Conservation (phyloP, 2,329 filamentous ascomycete species). For the Arthroderma sp. region DNA sequence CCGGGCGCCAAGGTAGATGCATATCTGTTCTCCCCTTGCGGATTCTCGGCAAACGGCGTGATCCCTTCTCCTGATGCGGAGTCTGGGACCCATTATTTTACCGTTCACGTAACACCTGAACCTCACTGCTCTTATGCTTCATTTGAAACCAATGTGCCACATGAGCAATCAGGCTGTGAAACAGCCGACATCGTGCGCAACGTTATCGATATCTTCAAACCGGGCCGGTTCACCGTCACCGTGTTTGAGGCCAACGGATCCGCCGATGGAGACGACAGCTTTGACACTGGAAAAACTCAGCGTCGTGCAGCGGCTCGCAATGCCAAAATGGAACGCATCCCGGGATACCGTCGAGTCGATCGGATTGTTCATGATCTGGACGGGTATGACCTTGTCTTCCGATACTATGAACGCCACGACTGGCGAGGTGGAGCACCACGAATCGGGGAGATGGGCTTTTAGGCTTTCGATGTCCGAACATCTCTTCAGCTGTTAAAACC, state of each 20-base stretch:
- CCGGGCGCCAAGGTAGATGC: slow-evolving; percentile 89
- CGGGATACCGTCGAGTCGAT: slow-evolving; percentile 79
- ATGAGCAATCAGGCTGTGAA: slow-evolving; percentile 72
- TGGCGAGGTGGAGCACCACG: slow-evolving; percentile 55
- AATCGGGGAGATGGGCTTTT: slow-evolving; percentile 39
- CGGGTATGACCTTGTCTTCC: slow-evolving; percentile 91
- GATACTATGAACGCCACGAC: slow-evolving; percentile 86
- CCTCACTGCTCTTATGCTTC: slow-evolving; percentile 94
- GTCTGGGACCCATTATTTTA: slow-evolving; percentile 73
- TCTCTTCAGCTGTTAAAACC: too few relatives aligned
- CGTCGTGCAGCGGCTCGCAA: slow-evolving; percentile 32
- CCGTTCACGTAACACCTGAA: slow-evolving; percentile 94
- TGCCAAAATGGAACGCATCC: slow-evolving; percentile 58
- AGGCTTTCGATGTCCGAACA: background rate
- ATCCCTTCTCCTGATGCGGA: slow-evolving; percentile 58
- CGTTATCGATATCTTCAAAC: slow-evolving; percentile 90
- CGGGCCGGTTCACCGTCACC: slow-evolving; percentile 93
- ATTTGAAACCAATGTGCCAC: slow-evolving; percentile 95
- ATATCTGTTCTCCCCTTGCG: slow-evolving; percentile 91
- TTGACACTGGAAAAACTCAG: slow-evolving; percentile 23
- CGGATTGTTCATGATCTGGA: slow-evolving; percentile 95
- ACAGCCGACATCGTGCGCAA: slow-evolving; percentile 86
- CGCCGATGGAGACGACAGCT: slow-evolving; percentile 21
- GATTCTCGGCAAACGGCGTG: slow-evolving; percentile 94
- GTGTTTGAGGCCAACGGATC: slow-evolving; percentile 73